These are phyloP conservation scores for Lactuca sativa DNA, from an alignment of 129 eudicot genomes.

Conservation along the genomic window DNA sequence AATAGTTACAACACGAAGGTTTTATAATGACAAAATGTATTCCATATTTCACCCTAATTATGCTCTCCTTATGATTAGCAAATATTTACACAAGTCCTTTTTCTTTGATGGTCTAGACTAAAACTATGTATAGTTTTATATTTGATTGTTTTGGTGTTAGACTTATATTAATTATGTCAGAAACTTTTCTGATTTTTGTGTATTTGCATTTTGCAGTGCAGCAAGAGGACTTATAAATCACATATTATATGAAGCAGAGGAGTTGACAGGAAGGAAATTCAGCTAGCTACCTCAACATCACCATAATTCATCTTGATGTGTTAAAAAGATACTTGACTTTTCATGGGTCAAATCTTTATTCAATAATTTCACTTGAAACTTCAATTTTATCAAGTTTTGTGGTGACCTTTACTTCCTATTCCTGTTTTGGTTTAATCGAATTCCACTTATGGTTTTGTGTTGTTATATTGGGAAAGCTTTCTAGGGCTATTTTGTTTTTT, in stretches of 20 bases:
- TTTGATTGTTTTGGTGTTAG: slow-evolving; percentile 10
- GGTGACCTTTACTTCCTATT: not conserved
- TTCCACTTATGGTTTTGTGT: not conserved
- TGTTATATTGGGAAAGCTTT: too few relatives aligned
- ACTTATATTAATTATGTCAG: not conserved
- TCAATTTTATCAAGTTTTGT: slow-evolving; percentile 10
- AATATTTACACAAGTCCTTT: too few relatives aligned
- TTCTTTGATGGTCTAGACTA: too few relatives aligned
- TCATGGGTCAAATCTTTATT: slow-evolving; percentile 3
- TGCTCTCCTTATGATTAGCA: too few relatives aligned
- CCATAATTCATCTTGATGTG: not conserved
- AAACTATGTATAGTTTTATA: not conserved
- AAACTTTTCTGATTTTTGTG: not conserved
- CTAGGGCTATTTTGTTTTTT: too few relatives aligned
- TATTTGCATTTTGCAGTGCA: slow-evolving; percentile 69
- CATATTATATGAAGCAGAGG: slow-evolving; percentile 85
- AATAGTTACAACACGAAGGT: too few relatives aligned
- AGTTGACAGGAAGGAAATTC: slow-evolving; percentile 81
- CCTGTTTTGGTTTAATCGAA: not conserved
- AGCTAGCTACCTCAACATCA: slow-evolving; percentile 16
- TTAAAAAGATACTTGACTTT: slow-evolving; percentile 14
- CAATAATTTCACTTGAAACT: slow-evolving; percentile 18
- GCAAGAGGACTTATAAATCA: slow-evolving; percentile 97
- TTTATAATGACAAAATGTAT: too few relatives aligned
- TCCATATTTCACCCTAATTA: too few relatives aligned